These are phyloP conservation scores for Angophora floribunda DNA, from an alignment of 345 rosid species.

Conservation along the genomic window DNA sequence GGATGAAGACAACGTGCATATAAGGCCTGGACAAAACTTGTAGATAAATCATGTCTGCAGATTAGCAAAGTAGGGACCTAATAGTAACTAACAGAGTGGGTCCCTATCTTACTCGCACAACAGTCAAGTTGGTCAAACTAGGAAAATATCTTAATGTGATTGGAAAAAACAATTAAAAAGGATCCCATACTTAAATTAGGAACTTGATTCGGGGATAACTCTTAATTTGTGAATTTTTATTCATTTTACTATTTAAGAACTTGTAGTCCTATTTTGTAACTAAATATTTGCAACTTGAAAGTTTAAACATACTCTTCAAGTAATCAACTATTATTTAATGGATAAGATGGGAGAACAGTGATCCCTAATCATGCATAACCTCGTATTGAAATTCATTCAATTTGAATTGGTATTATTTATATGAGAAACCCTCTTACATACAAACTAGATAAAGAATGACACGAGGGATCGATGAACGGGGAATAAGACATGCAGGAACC, in stretches of 20 bases:
- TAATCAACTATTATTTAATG: background rate
- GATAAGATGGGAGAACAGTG: background rate
- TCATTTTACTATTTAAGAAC: background rate
- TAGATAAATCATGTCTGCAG: background rate
- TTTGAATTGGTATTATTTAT: background rate
- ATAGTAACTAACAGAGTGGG: background rate
- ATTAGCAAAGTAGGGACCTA: background rate
- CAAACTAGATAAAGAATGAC: background rate
- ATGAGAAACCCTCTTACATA: background rate
- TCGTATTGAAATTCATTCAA: background rate
- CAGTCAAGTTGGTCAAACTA: background rate
- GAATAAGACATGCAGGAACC: background rate
- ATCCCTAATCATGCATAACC: background rate
- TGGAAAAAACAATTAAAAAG: background rate
- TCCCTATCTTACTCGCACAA: background rate
- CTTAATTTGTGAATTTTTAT: background rate
- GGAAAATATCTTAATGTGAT: background rate
- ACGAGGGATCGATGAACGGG: background rate
- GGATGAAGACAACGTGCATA: background rate
- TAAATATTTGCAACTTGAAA: background rate
- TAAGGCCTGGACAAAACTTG: background rate
- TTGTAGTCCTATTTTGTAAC: background rate
- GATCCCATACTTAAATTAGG: background rate
- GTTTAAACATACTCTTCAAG: background rate
- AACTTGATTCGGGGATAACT: background rate